phyloP scores from a whole-genome alignment of 2,329 filamentous ascomycete genomes.

The Beauveria australis region DNA sequence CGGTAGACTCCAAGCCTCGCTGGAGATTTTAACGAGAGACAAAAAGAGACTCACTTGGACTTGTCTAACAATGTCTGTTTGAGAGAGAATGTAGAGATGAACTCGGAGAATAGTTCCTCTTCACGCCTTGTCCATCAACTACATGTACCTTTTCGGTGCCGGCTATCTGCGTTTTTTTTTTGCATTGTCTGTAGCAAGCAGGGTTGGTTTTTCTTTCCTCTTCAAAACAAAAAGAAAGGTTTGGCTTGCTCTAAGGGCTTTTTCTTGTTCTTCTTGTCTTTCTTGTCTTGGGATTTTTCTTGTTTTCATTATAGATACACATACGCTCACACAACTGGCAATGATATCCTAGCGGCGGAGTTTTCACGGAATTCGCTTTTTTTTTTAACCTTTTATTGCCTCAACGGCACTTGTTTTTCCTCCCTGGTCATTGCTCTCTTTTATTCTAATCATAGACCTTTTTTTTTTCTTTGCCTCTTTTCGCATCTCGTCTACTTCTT shows the following conservation, averaged over 20 bases:
- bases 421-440: background rate
- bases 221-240: background rate
- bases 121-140: background rate
- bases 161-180: background rate
- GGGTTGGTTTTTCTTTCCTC: background rate
- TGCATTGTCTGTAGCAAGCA: background rate
- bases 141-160: background rate
- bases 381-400: background rate
- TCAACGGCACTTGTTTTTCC: background rate
- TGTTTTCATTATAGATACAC: conserved; percentile 4
- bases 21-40: conserved; percentile 34
- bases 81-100: background rate
- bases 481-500: background rate
- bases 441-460: background rate
- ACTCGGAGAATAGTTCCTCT: no score
- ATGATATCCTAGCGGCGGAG: conserved; percentile 11
- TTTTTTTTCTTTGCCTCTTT: background rate
- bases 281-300: background rate
- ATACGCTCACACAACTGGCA: background rate
- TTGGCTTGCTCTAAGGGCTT: background rate
- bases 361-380: background rate
- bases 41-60: background rate
- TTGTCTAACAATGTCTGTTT: background rate
- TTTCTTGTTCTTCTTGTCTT: background rate
- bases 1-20: conserved; percentile 34